These are phyloP conservation scores for Metarhizium robertsii DNA, from an alignment of 2,329 filamentous ascomycete species.

Conservation along the genomic window DNA sequence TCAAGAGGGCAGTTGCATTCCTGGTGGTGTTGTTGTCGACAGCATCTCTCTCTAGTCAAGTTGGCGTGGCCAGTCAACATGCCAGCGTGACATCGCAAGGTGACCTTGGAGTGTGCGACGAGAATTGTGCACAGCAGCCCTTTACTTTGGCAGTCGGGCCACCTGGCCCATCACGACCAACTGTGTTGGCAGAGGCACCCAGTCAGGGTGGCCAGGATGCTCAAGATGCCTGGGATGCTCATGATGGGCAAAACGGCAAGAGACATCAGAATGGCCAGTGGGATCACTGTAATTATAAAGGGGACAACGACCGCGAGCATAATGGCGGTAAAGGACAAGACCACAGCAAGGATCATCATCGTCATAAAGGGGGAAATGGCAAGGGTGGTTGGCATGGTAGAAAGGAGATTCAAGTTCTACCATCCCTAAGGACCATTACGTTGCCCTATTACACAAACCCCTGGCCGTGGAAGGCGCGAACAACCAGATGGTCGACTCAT, in stretches of 20 bases:
- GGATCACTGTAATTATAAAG: no score
- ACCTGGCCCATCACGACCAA: background rate
- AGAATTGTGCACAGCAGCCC: background rate
- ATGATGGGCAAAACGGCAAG: no score
- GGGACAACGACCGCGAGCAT: no score
- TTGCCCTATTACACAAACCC: background rate
- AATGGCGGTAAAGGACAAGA: no score
- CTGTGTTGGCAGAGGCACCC: background rate
- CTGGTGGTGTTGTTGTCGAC: background rate
- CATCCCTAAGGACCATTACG: conserved; percentile 1
- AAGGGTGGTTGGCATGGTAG: no score
- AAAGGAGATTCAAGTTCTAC: background rate
- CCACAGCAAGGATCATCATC: no score
- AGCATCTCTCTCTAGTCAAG: background rate
- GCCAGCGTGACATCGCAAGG: background rate
- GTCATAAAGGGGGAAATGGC: no score
- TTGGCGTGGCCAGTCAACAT: background rate
- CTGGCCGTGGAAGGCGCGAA: conserved; percentile 2
- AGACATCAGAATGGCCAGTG: no score
- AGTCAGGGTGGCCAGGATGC: background rate
- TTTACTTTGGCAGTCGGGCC: background rate
- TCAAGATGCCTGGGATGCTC: no score
- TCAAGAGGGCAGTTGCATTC: background rate
- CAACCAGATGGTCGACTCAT: background rate
- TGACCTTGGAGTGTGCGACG: background rate